Base-by-base conservation (phyloP, 352 stramenopile species). In the Phytophthora crassamura region DNA sequence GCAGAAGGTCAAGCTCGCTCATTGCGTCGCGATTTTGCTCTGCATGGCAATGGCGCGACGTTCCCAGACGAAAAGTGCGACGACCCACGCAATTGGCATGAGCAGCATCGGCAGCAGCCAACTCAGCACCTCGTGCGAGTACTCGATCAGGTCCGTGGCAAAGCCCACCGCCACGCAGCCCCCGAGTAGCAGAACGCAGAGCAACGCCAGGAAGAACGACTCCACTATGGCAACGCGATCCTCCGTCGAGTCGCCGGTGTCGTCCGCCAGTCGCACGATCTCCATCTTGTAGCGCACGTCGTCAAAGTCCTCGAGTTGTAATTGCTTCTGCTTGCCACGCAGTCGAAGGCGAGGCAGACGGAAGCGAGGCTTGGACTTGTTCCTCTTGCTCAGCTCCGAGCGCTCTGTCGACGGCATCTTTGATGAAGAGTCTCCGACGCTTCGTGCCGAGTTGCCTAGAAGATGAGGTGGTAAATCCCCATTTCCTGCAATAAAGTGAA, bases 241-340 rank as follows among this genome's bases (percentile, higher is more conserved):
- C 15, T 61, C 47, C 15, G 33, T 39, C 28, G 42, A 40, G 41
- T 68, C 28, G 11, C 55, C 38, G n/a, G 25, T 28, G 39, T 43
- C 38, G 15, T 64, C 65, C 15, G 43, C 49, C 14, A 86, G 39
- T 9, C 69, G 78, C 35, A 88, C 76, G 18, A 82, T 69, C 64
- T 90, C 81, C 30, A 86, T 72, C 62, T 73, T 81, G 74, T 92
- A 89, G 36, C 79, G 69, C 40, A 88, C 70, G 59, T 83, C 78
- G 46, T 87, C 74, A 60, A 92, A 89, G 60, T 92, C 81, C 16
- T 88, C 81, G n/a, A 74, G 74, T 5, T 67, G 64, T 18, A 91
- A 68, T 8, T 38, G 59, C 8, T 22, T 20, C 42, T 65, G 50
- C n/a, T 71, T 58, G 16, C 64, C 14, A 10, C 52, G 52, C 15